phyloP scores from a whole-genome alignment of 2,329 filamentous ascomycete genomes.

The Onygena corvina region DNA sequence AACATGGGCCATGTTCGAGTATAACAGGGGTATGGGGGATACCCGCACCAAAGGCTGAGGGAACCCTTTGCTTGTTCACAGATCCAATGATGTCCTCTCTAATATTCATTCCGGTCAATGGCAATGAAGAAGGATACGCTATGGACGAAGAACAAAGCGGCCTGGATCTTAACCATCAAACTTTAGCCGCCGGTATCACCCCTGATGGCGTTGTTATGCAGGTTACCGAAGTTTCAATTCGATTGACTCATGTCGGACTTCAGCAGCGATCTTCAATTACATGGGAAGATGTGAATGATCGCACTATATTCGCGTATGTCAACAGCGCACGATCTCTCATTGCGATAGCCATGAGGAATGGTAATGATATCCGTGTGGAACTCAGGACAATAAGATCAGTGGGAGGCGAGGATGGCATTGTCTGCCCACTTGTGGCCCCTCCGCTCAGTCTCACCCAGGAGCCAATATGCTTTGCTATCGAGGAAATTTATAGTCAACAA shows the following conservation, averaged over 20 bases:
- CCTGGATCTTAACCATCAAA: slow-evolving; percentile 33
- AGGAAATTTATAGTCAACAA: slow-evolving; percentile 19
- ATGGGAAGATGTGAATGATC: slow-evolving; percentile 17
- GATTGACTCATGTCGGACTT: slow-evolving; percentile 21
- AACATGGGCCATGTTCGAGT: slow-evolving; percentile 30
- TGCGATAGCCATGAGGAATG: slow-evolving; percentile 20
- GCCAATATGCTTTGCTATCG: slow-evolving; percentile 27
- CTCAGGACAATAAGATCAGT: slow-evolving; percentile 19
- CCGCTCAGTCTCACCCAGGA: slow-evolving; percentile 23
- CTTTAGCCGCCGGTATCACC: slow-evolving; percentile 34
- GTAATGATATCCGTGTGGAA: slow-evolving; percentile 22
- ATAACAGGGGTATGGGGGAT: slow-evolving; percentile 37
- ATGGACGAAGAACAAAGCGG: slow-evolving; percentile 30
- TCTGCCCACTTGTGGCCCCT: slow-evolving; percentile 19
- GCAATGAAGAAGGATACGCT: slow-evolving; percentile 29
- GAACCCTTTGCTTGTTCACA: slow-evolving; percentile 32
- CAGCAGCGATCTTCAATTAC: slow-evolving; percentile 18
- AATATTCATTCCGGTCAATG: slow-evolving; percentile 28
- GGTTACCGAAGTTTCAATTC: slow-evolving; percentile 30
- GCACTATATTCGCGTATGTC: slow-evolving; percentile 24
- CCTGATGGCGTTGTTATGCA: slow-evolving; percentile 30
- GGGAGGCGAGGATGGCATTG: slow-evolving; percentile 14
- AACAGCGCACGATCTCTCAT: slow-evolving; percentile 23
- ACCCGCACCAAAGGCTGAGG: slow-evolving; percentile 23
- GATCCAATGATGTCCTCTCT: slow-evolving; percentile 32